Evolutionary conservation across 495 filamentous ascomycete species (phyloP).

Genomic region (Lasiosphaeriaceae sp.): DNA sequence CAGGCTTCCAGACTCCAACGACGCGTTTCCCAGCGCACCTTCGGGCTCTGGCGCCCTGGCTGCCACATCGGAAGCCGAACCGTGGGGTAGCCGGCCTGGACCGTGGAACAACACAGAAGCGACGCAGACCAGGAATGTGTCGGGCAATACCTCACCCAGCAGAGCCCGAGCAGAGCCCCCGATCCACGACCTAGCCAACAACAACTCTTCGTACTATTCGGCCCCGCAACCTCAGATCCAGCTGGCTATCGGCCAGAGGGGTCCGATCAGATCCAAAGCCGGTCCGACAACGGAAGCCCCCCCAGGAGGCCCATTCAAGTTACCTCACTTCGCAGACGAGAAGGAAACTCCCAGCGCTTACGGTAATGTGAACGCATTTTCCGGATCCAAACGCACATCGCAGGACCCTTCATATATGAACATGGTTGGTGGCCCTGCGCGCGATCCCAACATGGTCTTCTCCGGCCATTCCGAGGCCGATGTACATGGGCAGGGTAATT

Average conservation of each 20-base stretch:
- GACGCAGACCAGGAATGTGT: conserved; percentile 17
- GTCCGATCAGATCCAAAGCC: conserved; percentile 10
- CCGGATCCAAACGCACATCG: conserved; percentile 9
- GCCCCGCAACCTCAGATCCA: conserved; percentile 15
- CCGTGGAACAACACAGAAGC: conserved; percentile 55
- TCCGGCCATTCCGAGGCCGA: conserved; percentile 31
- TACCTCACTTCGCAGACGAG: conserved; percentile 21
- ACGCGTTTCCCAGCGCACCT: conserved; percentile 33
- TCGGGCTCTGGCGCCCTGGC: conserved; percentile 62
- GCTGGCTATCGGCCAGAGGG: conserved; percentile 18
- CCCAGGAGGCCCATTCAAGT: conserved; percentile 8
- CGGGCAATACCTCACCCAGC: conserved; percentile 29
- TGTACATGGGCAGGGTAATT: conserved; percentile 9
- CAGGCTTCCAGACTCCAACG: conserved; percentile 28
- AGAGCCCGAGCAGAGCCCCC: conserved; percentile 23
- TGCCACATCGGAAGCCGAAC: conserved; percentile 62
- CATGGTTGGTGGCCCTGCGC: conserved; percentile 12
- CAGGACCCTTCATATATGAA: conserved; percentile 18
- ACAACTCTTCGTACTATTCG: conserved; percentile 37
- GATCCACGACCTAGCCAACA: conserved; percentile 39
- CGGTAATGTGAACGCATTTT: background rate
- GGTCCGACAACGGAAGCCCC: conserved; percentile 2
- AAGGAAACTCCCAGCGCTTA: conserved; percentile 23
- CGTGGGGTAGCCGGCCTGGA: conserved; percentile 27
- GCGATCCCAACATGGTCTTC: conserved; percentile 28